Evolutionary conservation across 1,139 yeast genomes (phyloP).

Genomic region (Blastobotrys persicus): DNA sequence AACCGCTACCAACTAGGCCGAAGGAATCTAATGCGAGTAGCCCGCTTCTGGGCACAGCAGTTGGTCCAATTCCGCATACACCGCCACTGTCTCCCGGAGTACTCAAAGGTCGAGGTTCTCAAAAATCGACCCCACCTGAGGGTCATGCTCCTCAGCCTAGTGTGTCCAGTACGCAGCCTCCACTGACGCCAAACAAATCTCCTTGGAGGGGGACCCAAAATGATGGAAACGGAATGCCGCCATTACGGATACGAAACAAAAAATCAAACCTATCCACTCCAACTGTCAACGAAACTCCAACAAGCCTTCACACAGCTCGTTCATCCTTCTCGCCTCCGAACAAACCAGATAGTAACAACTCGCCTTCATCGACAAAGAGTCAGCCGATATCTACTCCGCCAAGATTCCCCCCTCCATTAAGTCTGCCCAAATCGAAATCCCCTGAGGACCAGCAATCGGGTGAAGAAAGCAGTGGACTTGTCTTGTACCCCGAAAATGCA

Average conservation of each 20-base stretch:
- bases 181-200: constrained; percentile 1
- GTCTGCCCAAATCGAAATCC: background rate
- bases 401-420: constrained; percentile 11
- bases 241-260: background rate
- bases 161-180: background rate
- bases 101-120: background rate
- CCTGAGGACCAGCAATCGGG: background rate
- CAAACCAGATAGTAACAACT: constrained; percentile 4
- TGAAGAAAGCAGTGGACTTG: background rate
- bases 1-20: constrained; percentile 2
- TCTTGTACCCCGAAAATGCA: background rate
- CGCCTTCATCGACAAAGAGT: constrained; percentile 1
- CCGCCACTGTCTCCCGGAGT: constrained; percentile 3
- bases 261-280: background rate
- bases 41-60: background rate
- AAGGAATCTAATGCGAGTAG: background rate
- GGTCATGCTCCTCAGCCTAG: background rate
- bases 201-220: background rate
- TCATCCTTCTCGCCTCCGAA: constrained; percentile 2
- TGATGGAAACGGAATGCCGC: background rate
- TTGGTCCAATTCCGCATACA: background rate
- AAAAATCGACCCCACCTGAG: background rate
- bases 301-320: background rate
- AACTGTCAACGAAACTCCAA: constrained; percentile 1
- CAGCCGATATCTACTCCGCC: constrained; percentile 12